Percentiles rank a stretch among this genome's conserved stretches.
These are phyloP conservation scores for Chaetomium cochliodes DNA, from an alignment of 495 filamentous ascomycete genomes.

Conservation along the genomic window DNA sequence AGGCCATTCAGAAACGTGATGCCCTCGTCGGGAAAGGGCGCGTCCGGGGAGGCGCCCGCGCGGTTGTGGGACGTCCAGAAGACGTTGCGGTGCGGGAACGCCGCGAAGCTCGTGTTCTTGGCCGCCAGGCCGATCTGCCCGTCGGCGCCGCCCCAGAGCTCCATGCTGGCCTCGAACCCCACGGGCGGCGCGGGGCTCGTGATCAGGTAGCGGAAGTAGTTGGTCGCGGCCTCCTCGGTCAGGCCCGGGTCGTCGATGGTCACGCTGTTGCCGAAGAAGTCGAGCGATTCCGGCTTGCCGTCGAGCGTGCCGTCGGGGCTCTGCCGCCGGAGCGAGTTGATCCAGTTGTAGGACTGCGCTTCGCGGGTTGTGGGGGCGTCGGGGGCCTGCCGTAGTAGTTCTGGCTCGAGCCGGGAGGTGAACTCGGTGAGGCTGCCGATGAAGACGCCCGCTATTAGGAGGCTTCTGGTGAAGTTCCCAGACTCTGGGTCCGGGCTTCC, in stretches of 20 bases:
- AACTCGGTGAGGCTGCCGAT: conserved; percentile 8
- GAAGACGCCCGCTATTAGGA: not conserved
- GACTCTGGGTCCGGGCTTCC: not conserved
- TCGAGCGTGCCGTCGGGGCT: conserved; percentile 7
- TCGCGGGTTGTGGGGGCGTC: not conserved
- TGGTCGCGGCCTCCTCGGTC: not conserved
- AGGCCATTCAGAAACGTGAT: conserved; percentile 20
- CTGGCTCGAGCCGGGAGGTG: not conserved
- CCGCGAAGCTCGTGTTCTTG: conserved; percentile 21
- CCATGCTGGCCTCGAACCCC: conserved; percentile 22
- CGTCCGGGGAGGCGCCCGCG: not conserved
- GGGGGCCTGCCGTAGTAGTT: not conserved
- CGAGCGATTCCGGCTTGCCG: conserved; percentile 5
- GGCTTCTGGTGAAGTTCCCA: not conserved
- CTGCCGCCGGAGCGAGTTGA: conserved; percentile 18
- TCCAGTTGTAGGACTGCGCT: conserved; percentile 16
- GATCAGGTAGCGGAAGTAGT: conserved; percentile 20
- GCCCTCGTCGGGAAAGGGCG: conserved; percentile 14
- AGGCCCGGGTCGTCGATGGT: conserved; percentile 17
- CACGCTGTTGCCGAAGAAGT: conserved; percentile 30
- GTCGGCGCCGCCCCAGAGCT: conserved; percentile 28
- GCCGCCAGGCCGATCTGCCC: conserved; percentile 7
- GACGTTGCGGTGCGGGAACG: conserved; percentile 22
- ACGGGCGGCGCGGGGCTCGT: conserved; percentile 14
- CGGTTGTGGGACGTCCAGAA: conserved; percentile 28